Evolutionary conservation across 2,329 filamentous ascomycete species (phyloP), one percentile per base, ranked within the genome.

Genomic region (Sclerotinia subarctica): DNA sequence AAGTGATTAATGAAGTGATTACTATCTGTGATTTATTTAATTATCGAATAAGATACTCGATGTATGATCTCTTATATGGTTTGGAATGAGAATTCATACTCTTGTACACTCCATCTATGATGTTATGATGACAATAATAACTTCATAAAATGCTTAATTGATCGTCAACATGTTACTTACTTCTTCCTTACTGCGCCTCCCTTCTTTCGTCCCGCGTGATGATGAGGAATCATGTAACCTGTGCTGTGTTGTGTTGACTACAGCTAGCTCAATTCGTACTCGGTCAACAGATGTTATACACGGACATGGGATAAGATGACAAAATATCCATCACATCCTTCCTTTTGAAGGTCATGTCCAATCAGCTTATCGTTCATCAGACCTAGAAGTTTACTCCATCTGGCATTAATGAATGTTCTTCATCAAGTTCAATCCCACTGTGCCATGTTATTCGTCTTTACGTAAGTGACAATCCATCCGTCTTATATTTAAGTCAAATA

Each of bases 391-490:
- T 47, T 49, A 21, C 56, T 26, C 21, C 15, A 29, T 58, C 8
- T 21, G n/a, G 29, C 54, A 42, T 24, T 42, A 35, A 32, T n/a
- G n/a, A n/a, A n/a, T n/a, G 7, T n/a, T 21, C 11, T 21, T 42
- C 32, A 32, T 42, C 19, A 15, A 42, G 3, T n/a, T 21, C 21
- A n/a, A 42, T 13, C 10, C 13, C 24, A 32, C 19, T 49, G 26
- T 35, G 58, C 26, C 26, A 60, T 60, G 26, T 24, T 49, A 62
- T 35, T 21, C 58, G 32, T 62, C 46, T 62, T 51, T 62, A 62
- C 58, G 46, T 62, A 38, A 62, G 58, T 35, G 24, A 19, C 47
- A n/a, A 54, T 24, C 35, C 42, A 10, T 19, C 26, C 4, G 17
- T 47, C 26, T 54, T 26, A 19, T 46, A 21, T 3, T 21, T 32